phyloP scores from a whole-genome alignment of 2,329 filamentous ascomycete species.

The Plenodomus tracheiphilus region DNA sequence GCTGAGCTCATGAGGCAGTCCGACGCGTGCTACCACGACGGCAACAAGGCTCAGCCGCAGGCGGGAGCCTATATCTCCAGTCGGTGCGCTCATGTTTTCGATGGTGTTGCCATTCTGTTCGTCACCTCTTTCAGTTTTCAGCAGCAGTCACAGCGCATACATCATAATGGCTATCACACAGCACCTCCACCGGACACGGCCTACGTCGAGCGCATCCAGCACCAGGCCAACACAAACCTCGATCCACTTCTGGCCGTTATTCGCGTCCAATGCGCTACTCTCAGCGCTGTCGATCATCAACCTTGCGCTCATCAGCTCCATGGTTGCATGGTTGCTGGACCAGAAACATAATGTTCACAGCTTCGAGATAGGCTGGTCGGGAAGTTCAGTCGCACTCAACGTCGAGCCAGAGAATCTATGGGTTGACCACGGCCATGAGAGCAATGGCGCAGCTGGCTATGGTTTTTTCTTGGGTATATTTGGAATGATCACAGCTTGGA shows the following conservation, averaged over 20 bases:
- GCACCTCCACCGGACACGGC: conserved; percentile 4
- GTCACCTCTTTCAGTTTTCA: background rate
- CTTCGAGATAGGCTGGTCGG: conserved; percentile 30
- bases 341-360: conserved; percentile 32
- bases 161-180: conserved; percentile 12
- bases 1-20: conserved; percentile 13
- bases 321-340: conserved; percentile 37
- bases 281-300: conserved; percentile 36
- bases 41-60: conserved; percentile 14
- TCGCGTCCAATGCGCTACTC: conserved; percentile 26
- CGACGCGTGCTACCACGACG: conserved; percentile 14
- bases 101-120: background rate
- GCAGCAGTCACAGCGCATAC: background rate
- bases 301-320: conserved; percentile 35
- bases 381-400: conserved; percentile 20
- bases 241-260: conserved; percentile 20
- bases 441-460: conserved; percentile 37
- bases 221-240: conserved; percentile 1
- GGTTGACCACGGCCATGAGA: conserved; percentile 34
- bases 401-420: conserved; percentile 32
- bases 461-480: conserved; percentile 38
- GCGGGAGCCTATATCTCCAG: conserved; percentile 9
- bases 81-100: background rate
- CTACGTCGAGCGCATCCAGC: conserved; percentile 7
- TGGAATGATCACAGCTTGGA: conserved; percentile 34